Evolutionary conservation across 2,329 filamentous ascomycete species (phyloP), one percentile per base, ranked within the genome.

Genomic region (Nemania sp.): DNA sequence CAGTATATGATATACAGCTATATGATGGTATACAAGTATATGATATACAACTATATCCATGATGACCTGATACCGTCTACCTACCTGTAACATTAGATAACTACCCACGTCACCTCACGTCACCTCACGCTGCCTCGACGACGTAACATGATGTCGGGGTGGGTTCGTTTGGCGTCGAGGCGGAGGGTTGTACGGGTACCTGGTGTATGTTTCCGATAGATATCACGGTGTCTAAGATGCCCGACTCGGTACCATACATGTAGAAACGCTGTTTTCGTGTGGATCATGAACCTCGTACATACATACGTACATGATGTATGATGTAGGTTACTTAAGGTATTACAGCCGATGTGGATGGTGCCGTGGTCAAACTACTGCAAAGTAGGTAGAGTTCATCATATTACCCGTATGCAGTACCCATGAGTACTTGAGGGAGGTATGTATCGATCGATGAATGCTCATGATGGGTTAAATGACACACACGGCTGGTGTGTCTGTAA

Each of bases 401-500:
- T n/a, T n/a, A n/a, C n/a, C n/a, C n/a, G n/a, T n/a, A n/a, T n/a
- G n/a, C n/a, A n/a, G 25, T 29, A 29, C 25, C 2, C 6, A 3
- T 42, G 4, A 13, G 42, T 45, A 45, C 13, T 4, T 15, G 11
- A 15, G 15, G 25, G 3, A 29, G 45, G n/a, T n/a, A n/a, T 29
- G 5, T 15, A 32, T 39, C 39, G 13, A n/a, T n/a, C 34, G 20
- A 46, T 47, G 40, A 54, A 12, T 18, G 12, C 15, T 40, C 6
- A 18, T 52, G 58, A 48, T 42, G 51, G 42, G 18, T 20, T 37
- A 47, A 39, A 40, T 12, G 29, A 52, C 3, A 13, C 4, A 46
- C 53, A 57, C 53, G 58, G 58, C 29, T 46, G 53, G 51, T 18
- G 57, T 59, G 45, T 45, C 40, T 3, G 10, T 29, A 59, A 17